phyloP scores from a whole-genome alignment of 192 early-diverging fungal genomes.

The Phycomyces blakesleeanus region DNA sequence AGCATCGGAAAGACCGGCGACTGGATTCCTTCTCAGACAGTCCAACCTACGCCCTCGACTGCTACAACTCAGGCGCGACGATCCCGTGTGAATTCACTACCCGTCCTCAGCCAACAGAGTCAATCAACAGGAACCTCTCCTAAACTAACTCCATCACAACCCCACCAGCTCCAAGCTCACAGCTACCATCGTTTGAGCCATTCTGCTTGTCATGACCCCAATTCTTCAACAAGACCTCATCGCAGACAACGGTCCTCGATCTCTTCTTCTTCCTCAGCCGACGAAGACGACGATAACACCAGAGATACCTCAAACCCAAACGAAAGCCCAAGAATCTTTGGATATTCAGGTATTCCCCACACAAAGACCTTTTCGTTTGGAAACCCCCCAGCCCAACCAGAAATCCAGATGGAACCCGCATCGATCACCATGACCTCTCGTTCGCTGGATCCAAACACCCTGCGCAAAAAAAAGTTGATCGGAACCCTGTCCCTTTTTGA shows the following conservation, averaged over 20 bases:
- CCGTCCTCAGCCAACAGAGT: background rate
- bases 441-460: slow-evolving; percentile 30
- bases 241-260: too few relatives aligned
- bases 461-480: slow-evolving; percentile 36
- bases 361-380: too few relatives aligned
- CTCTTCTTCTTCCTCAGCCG: too few relatives aligned
- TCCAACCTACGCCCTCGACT: background rate
- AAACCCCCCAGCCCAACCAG: slow-evolving; percentile 9
- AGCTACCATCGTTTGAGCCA: slow-evolving; percentile 19
- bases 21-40: slow-evolving; percentile 13
- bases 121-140: slow-evolving; percentile 10
- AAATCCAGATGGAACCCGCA: slow-evolving; percentile 8
- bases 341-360: too few relatives aligned
- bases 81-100: slow-evolving; percentile 27
- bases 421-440: slow-evolving; percentile 12
- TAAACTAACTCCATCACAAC: slow-evolving; percentile 15
- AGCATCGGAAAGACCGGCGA: background rate
- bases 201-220: slow-evolving; percentile 3
- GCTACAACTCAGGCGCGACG: slow-evolving; percentile 14
- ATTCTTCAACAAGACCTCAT: too few relatives aligned
- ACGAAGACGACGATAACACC: too few relatives aligned
- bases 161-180: too few relatives aligned
- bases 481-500: slow-evolving; percentile 63
- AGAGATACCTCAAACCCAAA: too few relatives aligned
- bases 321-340: too few relatives aligned